Evolutionary conservation across 331 rosid genomes (phyloP), one percentile per base, ranked within the genome.

Genomic region (Rosa hybrid): DNA sequence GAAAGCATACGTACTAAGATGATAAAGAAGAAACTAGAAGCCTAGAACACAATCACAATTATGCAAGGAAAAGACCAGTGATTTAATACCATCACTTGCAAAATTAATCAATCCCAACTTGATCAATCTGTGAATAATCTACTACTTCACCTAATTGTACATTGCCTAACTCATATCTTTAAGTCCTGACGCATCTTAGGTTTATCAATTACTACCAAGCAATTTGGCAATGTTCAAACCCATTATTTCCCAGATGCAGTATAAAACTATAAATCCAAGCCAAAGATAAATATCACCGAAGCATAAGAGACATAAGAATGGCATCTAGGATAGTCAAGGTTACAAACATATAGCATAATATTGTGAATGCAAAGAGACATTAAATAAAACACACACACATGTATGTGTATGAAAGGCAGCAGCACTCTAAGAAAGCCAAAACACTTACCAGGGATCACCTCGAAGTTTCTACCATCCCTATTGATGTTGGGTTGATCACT

Each of bases 401-500:
- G 23, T 38, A 16, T 63, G 49, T 51, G 49, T 27, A 62, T 62
- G 14, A 56, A 8, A 53, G 78, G 4, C 10, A 73, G 11, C 65
- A 56, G 51, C n/a, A 74, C 68, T 54, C 50, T 17, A 51, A 30
- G 53, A 57, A 76, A 74, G 38, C 50, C 65, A 63, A 77, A 63
- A 76, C 80, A 72, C 89, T 70, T 86, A 91, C 97, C 92, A 27
- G 81, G 82, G 48, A 88, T 56, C 39, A 60, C 16, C 68, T 60
- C 68, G 11, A 25, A 60, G 70, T n/a, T 64, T 64, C 70, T 30
- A 64, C 83, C 82, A 49, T 57, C 80, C 69, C 1, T 46, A 30
- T 49, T 14, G 14, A 14, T 20, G 42, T 12, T 39, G 18, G 42
- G 42, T 42, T 73, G 77, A 20, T 65, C 18, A 57, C 44, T 44